phyloP scores from a whole-genome alignment of 2,329 filamentous ascomycete genomes.

The Alternaria sp. region DNA sequence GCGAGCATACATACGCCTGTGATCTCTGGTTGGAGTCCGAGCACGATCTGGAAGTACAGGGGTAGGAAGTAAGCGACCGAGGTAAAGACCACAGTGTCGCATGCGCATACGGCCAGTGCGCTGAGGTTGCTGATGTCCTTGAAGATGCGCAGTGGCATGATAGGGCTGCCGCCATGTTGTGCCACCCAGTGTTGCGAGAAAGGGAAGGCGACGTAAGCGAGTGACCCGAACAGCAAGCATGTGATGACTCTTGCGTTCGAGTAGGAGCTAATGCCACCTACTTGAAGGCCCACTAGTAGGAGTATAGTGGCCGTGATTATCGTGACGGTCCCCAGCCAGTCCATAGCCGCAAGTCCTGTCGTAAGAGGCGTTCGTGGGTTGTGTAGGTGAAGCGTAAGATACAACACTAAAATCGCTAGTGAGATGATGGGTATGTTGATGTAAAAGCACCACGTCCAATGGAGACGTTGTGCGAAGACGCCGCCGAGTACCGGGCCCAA shows the following conservation, averaged over 20 bases:
- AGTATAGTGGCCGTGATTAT: constrained; percentile 58
- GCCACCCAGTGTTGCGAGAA: constrained; percentile 67
- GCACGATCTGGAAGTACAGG: constrained; percentile 74
- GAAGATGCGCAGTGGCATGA: constrained; percentile 76
- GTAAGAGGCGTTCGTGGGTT: constrained; percentile 57
- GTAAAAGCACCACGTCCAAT: constrained; percentile 61
- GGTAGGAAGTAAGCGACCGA: constrained; percentile 74
- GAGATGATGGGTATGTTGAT: constrained; percentile 57
- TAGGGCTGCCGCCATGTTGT: constrained; percentile 66
- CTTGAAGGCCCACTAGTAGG: constrained; percentile 60
- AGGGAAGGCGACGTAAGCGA: constrained; percentile 59
- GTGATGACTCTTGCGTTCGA: constrained; percentile 58
- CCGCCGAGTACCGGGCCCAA: constrained; percentile 62
- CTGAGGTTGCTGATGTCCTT: constrained; percentile 62
- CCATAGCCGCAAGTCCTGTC: constrained; percentile 57
- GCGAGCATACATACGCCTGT: constrained; percentile 68
- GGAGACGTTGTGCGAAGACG: constrained; percentile 53
- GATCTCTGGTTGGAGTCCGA: constrained; percentile 60
- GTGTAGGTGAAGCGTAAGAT: constrained; percentile 61
- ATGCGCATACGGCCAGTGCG: constrained; percentile 58
- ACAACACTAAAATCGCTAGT: constrained; percentile 55
- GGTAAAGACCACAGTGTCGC: constrained; percentile 66
- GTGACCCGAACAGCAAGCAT: constrained; percentile 56
- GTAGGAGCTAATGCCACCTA: constrained; percentile 59
- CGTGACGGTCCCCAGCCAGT: constrained; percentile 60